phyloP scores from a whole-genome alignment of 2,329 filamentous ascomycete genomes.

The Phaeosphaeria sp. region DNA sequence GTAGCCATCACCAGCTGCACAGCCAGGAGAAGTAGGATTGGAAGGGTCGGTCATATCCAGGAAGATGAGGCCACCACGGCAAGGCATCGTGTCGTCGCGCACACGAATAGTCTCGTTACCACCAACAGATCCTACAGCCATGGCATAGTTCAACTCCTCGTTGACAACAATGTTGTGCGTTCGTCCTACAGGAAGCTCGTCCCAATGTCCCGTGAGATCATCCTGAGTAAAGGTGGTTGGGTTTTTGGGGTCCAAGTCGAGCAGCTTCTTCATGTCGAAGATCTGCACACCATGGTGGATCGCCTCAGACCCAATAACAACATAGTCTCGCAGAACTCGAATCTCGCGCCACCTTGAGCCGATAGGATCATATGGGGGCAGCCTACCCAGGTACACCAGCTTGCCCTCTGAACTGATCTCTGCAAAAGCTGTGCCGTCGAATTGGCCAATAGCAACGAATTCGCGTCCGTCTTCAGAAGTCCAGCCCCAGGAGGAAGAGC shows the following conservation, averaged over 20 bases:
- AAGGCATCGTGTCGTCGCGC: slow-evolving; percentile 37
- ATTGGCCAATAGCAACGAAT: slow-evolving; percentile 60
- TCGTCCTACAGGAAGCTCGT: slow-evolving; percentile 35
- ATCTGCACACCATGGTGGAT: slow-evolving; percentile 62
- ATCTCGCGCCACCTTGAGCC: slow-evolving; percentile 60
- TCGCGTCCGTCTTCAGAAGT: slow-evolving; percentile 58
- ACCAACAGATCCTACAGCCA: slow-evolving; percentile 35
- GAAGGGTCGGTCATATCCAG: slow-evolving; percentile 61
- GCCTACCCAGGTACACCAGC: slow-evolving; percentile 58
- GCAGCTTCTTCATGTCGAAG: slow-evolving; percentile 63
- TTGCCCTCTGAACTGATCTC: slow-evolving; percentile 55
- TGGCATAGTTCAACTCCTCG: slow-evolving; percentile 36
- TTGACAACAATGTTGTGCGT: slow-evolving; percentile 44
- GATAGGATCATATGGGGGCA: slow-evolving; percentile 54
- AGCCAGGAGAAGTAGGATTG: slow-evolving; percentile 60
- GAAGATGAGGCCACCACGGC: slow-evolving; percentile 61
- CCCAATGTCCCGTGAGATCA: slow-evolving; percentile 34
- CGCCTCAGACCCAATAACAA: slow-evolving; percentile 45
- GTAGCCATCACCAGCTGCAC: slow-evolving; percentile 61
- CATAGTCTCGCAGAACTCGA: slow-evolving; percentile 46
- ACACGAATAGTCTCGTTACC: slow-evolving; percentile 35
- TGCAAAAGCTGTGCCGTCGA: slow-evolving; percentile 37
- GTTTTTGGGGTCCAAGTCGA: slow-evolving; percentile 28
- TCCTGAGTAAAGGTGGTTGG: slow-evolving; percentile 34
- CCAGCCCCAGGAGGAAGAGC: slow-evolving; percentile 59